A percentile compares a stretch with the other conserved stretches of the same genome.
Conservation (phyloP, 352 stramenopile genomes). For the Phytophthora megakarya region DNA sequence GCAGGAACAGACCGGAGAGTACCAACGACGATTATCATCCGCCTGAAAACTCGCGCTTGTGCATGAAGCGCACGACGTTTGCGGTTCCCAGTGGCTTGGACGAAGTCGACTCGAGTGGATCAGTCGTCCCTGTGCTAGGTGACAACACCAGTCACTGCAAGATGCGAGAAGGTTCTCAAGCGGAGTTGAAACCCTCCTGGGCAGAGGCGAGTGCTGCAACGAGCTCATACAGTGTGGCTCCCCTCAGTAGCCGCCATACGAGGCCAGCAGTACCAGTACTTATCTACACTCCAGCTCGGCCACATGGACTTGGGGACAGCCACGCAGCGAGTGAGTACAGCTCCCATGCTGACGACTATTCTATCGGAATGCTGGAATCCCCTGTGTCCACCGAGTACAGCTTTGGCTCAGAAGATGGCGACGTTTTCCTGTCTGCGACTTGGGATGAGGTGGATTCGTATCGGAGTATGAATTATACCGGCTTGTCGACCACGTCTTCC, state of each 20-base stretch:
- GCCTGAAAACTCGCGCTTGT: conserved; percentile 20
- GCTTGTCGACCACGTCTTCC: conserved; percentile 35
- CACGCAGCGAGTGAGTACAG: conserved; percentile 29
- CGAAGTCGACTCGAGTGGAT: conserved; percentile 28
- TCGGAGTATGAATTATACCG: conserved; percentile 29
- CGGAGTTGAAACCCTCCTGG: conserved; percentile 25
- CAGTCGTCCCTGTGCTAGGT: conserved; percentile 30
- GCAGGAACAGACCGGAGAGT: conserved; percentile 1
- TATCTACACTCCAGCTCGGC: conserved; percentile 30
- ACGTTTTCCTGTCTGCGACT: conserved; percentile 22
- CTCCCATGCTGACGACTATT: conserved; percentile 39
- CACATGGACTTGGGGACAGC: conserved; percentile 14
- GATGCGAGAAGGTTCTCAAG: conserved; percentile 9
- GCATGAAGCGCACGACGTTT: conserved; percentile 37
- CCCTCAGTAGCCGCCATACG: conserved; percentile 29
- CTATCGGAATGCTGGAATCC: conserved; percentile 39
- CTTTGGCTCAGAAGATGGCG: conserved; percentile 31
- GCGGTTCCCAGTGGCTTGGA: conserved; percentile 19
- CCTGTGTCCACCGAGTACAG: conserved; percentile 38
- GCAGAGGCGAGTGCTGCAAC: conserved; percentile 20
- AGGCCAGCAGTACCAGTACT: conserved; percentile 21
- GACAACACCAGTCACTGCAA: conserved; percentile 18
- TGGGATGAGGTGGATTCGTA: conserved; percentile 42
- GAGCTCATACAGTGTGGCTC: conserved; percentile 29
- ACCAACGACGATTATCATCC: conserved; percentile 9